Percentiles rank a stretch among this genome's conserved stretches.
phyloP scores from a whole-genome alignment of 2,329 filamentous ascomycete species.

The Phaeosphaeriaceae sp. region DNA sequence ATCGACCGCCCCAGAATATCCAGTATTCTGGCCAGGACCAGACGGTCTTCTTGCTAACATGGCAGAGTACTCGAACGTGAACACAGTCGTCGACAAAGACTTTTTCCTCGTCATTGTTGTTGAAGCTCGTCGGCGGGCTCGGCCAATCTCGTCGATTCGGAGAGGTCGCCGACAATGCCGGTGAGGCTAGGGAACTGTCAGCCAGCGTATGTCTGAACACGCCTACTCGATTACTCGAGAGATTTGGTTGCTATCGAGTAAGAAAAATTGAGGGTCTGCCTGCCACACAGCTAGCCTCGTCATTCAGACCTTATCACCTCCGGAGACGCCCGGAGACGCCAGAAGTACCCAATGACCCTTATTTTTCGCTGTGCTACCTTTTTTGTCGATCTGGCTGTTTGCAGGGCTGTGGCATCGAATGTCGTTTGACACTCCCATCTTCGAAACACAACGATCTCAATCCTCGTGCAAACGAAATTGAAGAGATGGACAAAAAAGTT shows the following conservation, averaged over 20 bases:
- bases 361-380: slow-evolving; percentile 4
- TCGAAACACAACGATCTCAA: neutral
- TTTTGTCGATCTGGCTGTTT: neutral
- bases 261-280: slow-evolving; percentile 30
- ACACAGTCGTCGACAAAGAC: neutral
- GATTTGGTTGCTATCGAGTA: slow-evolving; percentile 39
- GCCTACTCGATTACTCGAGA: slow-evolving; percentile 42
- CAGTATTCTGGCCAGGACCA: neutral
- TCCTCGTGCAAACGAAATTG: neutral
- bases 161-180: slow-evolving; percentile 26
- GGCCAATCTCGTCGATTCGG: slow-evolving; percentile 8
- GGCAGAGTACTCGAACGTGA: neutral
- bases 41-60: neutral
- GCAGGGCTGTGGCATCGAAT: neutral
- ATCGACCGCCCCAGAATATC: slow-evolving; percentile 8
- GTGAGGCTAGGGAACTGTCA: slow-evolving; percentile 32
- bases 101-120: neutral
- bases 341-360: slow-evolving; percentile 10
- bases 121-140: neutral
- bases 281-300: slow-evolving; percentile 19
- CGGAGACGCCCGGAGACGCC: slow-evolving; percentile 35
- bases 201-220: slow-evolving; percentile 34
- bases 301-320: slow-evolving; percentile 12
- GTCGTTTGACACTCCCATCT: neutral
- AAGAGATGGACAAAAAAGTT: neutral